Evolutionary conservation across 495 filamentous ascomycete species (phyloP).

Genomic region (Penicillium simplicissimum): DNA sequence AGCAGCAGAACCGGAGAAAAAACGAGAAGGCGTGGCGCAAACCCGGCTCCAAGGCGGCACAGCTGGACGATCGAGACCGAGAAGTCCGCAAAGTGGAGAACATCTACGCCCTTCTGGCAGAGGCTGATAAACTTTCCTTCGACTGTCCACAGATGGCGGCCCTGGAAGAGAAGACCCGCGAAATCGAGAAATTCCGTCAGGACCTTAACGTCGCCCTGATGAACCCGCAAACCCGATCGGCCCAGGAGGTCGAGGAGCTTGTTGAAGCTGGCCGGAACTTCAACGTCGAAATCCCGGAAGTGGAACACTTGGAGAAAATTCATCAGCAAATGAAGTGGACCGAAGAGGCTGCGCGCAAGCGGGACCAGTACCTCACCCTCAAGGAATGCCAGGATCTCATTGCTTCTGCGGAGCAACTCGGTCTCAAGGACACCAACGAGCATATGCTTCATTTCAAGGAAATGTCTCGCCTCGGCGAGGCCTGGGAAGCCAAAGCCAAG

Average conservation of each 20-base stretch:
- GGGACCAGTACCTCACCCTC: constrained; percentile 63
- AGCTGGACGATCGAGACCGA: constrained; percentile 84
- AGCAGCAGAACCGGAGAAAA: constrained; percentile 97
- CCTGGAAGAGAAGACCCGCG: constrained; percentile 82
- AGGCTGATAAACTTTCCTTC: constrained; percentile 88
- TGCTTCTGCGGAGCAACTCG: constrained; percentile 69
- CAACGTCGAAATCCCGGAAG: constrained; percentile 92
- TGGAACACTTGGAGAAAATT: constrained; percentile 77
- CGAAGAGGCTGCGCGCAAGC: constrained; percentile 67
- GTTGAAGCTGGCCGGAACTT: constrained; percentile 84
- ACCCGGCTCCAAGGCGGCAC: constrained; percentile 71
- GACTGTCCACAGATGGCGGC: constrained; percentile 90
- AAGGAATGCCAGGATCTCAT: constrained; percentile 79
- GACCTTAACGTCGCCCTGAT: constrained; percentile 70
- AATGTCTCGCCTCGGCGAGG: constrained; percentile 69
- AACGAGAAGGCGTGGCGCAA: constrained; percentile 91
- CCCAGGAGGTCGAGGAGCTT: constrained; percentile 82
- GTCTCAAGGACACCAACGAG: constrained; percentile 75
- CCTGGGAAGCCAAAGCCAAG: constrained; percentile 93
- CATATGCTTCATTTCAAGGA: constrained; percentile 74
- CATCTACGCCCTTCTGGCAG: constrained; percentile 77
- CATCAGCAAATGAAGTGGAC: constrained; percentile 89
- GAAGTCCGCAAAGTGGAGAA: constrained; percentile 90
- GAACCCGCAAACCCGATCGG: constrained; percentile 57
- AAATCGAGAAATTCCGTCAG: constrained; percentile 83